Evolutionary conservation across 768 basidiomycete species (phyloP), one percentile per base, ranked within the genome.

Genomic region (Hygrophoropsis aurantiaca): DNA sequence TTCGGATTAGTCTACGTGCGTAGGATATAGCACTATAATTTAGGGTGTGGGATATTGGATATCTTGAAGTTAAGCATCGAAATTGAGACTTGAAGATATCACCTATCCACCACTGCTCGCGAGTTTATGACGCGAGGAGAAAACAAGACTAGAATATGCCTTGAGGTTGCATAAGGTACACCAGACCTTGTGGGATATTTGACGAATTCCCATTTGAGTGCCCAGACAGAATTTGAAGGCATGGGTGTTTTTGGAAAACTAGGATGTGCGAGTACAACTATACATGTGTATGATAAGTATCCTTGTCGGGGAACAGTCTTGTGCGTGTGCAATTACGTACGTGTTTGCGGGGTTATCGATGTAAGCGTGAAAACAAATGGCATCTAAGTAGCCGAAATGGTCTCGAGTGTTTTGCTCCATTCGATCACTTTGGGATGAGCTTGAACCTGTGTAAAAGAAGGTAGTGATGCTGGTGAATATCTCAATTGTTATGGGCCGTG

Each of bases 351-450:
- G n/a, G 20, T 16, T 16, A 21, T 21, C 16, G 16, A 9, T 16
- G n/a, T n/a, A 16, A 16, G 36, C 16, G 16, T 38, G 20, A 16
- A 38, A 9, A 16, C 16, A 38, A n/a, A 16, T 16, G 16, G 16
- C 20, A n/a, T 38, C 36, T 16, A 63, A 15, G 42, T 41, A 11
- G 46, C 46, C 15, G 46, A 58, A 39, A 86, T 61, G 2, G 74
- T 77, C 56, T 82, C 77, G 45, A 90, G 66, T 2, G 84, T 85
- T 59, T 75, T 75, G 58, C 83, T 87, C 88, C 88, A 90, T 46
- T 73, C 64, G 8, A 78, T 70, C 9, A 90, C 89, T 58, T 80
- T 89, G 19, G 81, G 80, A 62, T 90, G 87, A 1, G 81, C 85
- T 50, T 73, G 71, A 16, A 89, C 86, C 86, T 88, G 51, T 11